Conservation (phyloP, 805 yeast species). For the Wickerhamiella azymoides region DNA sequence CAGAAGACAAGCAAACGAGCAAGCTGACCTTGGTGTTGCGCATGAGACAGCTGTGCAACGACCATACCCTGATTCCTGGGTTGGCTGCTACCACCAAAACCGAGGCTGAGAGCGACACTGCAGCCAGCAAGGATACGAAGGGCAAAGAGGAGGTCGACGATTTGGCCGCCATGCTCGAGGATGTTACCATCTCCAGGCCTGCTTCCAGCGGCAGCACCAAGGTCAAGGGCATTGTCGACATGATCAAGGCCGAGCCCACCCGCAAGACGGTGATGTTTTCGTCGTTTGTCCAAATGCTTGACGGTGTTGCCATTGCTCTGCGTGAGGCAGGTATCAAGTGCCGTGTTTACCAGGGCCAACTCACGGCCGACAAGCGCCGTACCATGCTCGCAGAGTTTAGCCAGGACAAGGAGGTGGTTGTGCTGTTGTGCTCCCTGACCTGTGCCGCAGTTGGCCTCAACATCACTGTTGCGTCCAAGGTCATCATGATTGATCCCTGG, state of each 20-base stretch:
- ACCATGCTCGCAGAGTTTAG: conserved; percentile 22
- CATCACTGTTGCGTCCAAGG: conserved; percentile 31
- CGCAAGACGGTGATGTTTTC: conserved; percentile 36
- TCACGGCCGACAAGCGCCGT: conserved; percentile 24
- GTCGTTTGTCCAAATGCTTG: conserved; percentile 29
- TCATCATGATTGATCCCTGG: conserved; percentile 34
- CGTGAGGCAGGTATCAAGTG: conserved; percentile 22
- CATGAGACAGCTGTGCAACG: conserved; percentile 15
- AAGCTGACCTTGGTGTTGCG: not conserved
- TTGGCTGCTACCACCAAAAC: too few relatives aligned
- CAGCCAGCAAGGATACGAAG: not conserved
- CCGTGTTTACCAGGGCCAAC: conserved; percentile 28
- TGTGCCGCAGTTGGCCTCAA: conserved; percentile 36
- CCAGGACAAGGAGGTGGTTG: conserved; percentile 15
- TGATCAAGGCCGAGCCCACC: conserved; percentile 24
- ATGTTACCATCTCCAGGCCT: conserved; percentile 13
- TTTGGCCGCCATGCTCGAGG: conserved; percentile 21
- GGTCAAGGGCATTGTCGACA: conserved; percentile 23
- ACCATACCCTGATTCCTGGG: conserved; percentile 7
- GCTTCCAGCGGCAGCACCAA: conserved; percentile 20
- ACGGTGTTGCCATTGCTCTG: conserved; percentile 23
- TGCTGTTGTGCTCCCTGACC: conserved; percentile 31
- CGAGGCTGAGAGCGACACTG: not conserved
- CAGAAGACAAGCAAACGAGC: not conserved
- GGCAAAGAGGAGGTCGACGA: conserved; percentile 20